Conservation (phyloP, 192 early-diverging fungal species). For the Backusella macrospora region DNA sequence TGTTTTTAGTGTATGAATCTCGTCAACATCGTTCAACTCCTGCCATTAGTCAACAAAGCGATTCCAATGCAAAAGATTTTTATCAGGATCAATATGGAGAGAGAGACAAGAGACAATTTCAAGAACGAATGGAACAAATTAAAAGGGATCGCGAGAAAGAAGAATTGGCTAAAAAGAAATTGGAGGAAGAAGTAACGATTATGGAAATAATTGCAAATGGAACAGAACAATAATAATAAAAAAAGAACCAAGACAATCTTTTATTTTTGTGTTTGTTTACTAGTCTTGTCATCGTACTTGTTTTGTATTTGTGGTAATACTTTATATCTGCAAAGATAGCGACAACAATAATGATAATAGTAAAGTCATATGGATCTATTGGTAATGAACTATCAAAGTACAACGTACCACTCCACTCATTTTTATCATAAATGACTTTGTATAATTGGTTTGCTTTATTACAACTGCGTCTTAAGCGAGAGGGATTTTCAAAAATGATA, state of each 20-base stretch:
- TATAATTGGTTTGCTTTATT: too few species aligned
- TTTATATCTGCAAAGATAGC: too few species aligned
- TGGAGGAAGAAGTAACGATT: neutral
- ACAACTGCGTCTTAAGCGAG: too few species aligned
- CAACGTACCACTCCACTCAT: too few species aligned
- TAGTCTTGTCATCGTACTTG: too few species aligned
- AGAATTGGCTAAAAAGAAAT: neutral
- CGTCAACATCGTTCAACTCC: constrained; percentile 22
- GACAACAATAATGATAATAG: too few species aligned
- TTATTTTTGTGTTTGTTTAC: neutral
- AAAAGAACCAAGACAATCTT: neutral
- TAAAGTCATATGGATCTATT: too few species aligned
- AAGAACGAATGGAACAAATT: neutral
- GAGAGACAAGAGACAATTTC: neutral
- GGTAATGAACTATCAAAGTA: too few species aligned
- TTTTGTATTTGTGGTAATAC: too few species aligned
- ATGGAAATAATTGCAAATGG: neutral
- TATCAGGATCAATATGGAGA: constrained; percentile 24
- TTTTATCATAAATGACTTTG: too few species aligned
- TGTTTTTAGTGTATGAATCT: constrained; percentile 31
- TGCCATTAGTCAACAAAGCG: neutral
- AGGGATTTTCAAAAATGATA: too few species aligned
- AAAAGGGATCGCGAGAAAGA: neutral
- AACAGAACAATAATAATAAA: neutral
- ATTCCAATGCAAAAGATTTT: constrained; percentile 2